A percentile compares a stretch with the other conserved stretches of the same genome.
phyloP scores from a whole-genome alignment of 257 asterid species.

The Solanum sejunctum region DNA sequence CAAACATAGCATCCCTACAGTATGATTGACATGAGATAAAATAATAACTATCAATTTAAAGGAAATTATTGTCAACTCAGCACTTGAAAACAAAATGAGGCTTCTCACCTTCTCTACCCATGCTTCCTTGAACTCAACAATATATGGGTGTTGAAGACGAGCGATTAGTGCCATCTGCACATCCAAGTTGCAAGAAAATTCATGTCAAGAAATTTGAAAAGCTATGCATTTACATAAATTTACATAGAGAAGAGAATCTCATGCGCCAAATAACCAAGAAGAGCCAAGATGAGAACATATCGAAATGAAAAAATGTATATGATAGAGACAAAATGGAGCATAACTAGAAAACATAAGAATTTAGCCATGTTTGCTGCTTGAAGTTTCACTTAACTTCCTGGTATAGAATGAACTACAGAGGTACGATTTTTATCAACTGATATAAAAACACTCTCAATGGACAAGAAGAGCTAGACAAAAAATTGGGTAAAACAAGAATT shows the following conservation, averaged over 20 bases:
- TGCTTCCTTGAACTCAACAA: conserved; percentile 94
- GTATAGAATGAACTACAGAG: neutral
- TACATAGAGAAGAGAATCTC: neutral
- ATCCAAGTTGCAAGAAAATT: conserved; percentile 3
- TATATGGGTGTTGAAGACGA: conserved; percentile 80
- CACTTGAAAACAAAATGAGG: neutral
- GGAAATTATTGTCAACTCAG: neutral
- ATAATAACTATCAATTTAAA: neutral
- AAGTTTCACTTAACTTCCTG: neutral
- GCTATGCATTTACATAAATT: neutral
- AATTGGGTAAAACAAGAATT: neutral
- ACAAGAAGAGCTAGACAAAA: neutral
- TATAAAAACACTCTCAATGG: neutral
- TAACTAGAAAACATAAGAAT: neutral
- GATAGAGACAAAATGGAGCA: neutral
- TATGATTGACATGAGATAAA: conserved; percentile 1
- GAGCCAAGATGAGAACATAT: neutral
- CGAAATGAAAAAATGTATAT: neutral
- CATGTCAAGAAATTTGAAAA: neutral
- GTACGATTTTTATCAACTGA: neutral
- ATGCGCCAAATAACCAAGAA: neutral
- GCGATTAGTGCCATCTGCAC: conserved; percentile 94
- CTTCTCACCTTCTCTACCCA: conserved; percentile 95
- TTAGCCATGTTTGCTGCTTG: neutral
- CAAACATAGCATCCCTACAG: conserved; percentile 97